Evolutionary conservation across 805 yeast genomes (phyloP), one percentile per base, ranked within the genome.

Genomic region (Suhomyces pyralidae): DNA sequence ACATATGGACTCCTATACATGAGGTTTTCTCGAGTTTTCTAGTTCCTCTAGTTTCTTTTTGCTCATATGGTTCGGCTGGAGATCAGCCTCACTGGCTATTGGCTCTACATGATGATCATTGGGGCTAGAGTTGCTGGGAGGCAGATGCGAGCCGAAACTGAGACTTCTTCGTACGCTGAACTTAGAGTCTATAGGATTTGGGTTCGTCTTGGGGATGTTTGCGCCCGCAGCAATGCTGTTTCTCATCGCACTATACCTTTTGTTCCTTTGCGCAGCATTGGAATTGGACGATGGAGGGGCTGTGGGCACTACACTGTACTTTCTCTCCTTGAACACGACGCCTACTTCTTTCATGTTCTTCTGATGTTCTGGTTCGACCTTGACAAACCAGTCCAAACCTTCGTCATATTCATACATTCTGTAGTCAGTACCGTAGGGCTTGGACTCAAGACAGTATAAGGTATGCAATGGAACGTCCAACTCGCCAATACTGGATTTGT

Each of bases 371-470:
- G 64, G 72, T 52, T 79, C 81, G 3, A 90, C 85, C 61, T 87
- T 82, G 51, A 74, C 80, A 71, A 93, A 93, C 86, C 90, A 83
- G 65, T 91, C 92, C 40, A 78, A 69, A 2, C 69, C 70, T 59
- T 92, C 97, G 61, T 89, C 87, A 70, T 86, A 93, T 66, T 91
- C 96, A 70, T 86, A 93, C 66, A 92, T 76, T 12, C 87, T 81
- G 90, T 96, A 93, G 55, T 90, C 96, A 2, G 96, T 96, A 2
- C 98, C 98, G 68, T 90, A 93, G 0, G 98, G 97, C 67, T 89
- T 90, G 48, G 93, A 91, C 64, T 93, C 97, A 55, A 93, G 78
- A 53, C 93, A 82, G 66, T 92, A 93, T 8, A 93, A 83, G 7
- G 97, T 88, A 64, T 93, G 97, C 51, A 93, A 74, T 5, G 98